Conservation (phyloP, 345 rosid genomes). For the Firmiana major region DNA sequence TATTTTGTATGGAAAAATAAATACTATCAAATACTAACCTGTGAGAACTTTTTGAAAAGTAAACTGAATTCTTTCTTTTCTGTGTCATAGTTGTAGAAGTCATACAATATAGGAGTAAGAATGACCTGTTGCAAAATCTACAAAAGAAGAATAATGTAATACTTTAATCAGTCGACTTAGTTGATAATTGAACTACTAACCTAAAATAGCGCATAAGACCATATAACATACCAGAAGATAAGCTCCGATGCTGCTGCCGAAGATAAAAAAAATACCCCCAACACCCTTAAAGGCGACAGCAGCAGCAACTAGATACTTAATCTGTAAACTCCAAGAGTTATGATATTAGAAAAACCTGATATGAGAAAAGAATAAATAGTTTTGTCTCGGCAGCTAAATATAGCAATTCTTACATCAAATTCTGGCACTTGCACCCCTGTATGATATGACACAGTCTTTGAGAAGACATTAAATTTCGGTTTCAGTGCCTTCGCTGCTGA, state of each 20-base stretch:
- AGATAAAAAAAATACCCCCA: slow-evolving; percentile 62
- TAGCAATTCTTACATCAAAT: slow-evolving; percentile 35
- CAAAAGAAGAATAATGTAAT: slow-evolving; percentile 2
- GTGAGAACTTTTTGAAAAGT: slow-evolving; percentile 54
- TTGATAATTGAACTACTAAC: neutral
- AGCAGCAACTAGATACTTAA: slow-evolving; percentile 46
- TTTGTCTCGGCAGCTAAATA: neutral
- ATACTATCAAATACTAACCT: slow-evolving; percentile 31
- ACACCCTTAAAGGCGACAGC: slow-evolving; percentile 57
- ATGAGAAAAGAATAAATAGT: neutral
- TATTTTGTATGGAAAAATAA: neutral
- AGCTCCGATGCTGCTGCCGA: slow-evolving; percentile 68
- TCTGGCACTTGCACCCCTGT: slow-evolving; percentile 54
- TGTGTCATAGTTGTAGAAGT: slow-evolving; percentile 69
- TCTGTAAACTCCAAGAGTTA: slow-evolving; percentile 24
- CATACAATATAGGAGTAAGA: slow-evolving; percentile 47
- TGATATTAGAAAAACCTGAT: neutral
- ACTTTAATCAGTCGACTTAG: neutral
- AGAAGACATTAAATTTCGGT: slow-evolving; percentile 43
- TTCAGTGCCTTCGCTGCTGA: slow-evolving; percentile 42
- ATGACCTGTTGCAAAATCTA: slow-evolving; percentile 67
- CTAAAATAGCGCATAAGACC: neutral
- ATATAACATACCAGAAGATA: slow-evolving; percentile 56
- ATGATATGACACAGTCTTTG: slow-evolving; percentile 37
- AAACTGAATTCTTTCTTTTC: slow-evolving; percentile 49